Conservation (phyloP, 2,329 filamentous ascomycete species). For the Cladosporium sp. region DNA sequence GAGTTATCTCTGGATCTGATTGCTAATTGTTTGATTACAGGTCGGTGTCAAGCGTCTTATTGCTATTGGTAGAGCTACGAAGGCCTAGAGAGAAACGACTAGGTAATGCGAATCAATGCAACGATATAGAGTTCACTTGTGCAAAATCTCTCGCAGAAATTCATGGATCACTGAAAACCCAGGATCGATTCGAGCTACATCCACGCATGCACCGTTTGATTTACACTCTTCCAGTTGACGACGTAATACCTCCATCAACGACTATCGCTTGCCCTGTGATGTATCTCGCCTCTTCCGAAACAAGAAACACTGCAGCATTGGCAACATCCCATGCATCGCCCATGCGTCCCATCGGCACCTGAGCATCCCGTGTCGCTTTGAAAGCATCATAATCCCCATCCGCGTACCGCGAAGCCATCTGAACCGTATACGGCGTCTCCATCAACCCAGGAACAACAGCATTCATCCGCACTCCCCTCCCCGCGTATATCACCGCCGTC, state of each 20-base stretch:
- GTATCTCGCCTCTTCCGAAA: constrained; percentile 59
- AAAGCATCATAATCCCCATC: constrained; percentile 53
- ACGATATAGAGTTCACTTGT: neutral
- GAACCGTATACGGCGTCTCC: constrained; percentile 54
- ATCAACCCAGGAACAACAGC: constrained; percentile 59
- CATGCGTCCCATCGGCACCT: constrained; percentile 61
- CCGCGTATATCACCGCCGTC: constrained; percentile 63
- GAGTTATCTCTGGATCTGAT: neutral
- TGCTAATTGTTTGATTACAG: neutral
- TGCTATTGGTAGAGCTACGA: constrained; percentile 36
- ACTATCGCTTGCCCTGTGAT: constrained; percentile 58
- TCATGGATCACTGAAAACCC: neutral
- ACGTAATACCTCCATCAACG: constrained; percentile 31
- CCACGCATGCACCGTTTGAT: neutral
- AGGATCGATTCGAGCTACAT: neutral
- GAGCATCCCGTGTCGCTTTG: constrained; percentile 52
- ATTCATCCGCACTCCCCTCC: constrained; percentile 51
- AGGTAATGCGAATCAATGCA: neutral
- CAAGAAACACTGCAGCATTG: constrained; percentile 58
- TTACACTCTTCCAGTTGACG: neutral
- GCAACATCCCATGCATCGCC: constrained; percentile 62
- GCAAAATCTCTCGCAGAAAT: neutral
- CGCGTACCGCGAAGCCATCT: constrained; percentile 48
- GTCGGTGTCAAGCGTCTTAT: constrained; percentile 34
- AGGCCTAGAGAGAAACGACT: constrained; percentile 6